These are phyloP conservation scores for Didymella keratinophila DNA, from an alignment of 2,329 filamentous ascomycete species.

Conservation along the genomic window DNA sequence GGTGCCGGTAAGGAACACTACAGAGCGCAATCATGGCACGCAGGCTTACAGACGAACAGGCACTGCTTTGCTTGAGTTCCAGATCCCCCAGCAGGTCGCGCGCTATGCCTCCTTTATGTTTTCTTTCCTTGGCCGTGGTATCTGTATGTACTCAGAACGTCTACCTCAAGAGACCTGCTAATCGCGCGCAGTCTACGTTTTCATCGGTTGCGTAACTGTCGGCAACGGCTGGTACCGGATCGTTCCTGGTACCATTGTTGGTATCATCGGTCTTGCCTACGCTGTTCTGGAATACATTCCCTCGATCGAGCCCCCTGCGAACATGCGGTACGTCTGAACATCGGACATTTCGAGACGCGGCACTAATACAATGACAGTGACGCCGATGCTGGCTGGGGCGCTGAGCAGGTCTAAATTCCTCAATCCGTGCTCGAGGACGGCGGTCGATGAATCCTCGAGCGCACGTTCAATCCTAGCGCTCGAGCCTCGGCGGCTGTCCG, in stretches of 20 bases:
- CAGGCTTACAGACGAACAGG: conserved; percentile 54
- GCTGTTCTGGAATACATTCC: conserved; percentile 60
- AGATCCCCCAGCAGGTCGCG: conserved; percentile 90
- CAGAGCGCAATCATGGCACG: background rate
- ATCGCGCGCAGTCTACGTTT: conserved; percentile 83
- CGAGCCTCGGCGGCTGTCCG: conserved; percentile 12
- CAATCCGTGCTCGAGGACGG: conserved; percentile 30
- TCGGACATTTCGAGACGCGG: too few relatives aligned
- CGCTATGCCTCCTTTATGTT: conserved; percentile 98
- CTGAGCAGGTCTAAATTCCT: conserved; percentile 58
- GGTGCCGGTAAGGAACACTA: conserved; percentile 72
- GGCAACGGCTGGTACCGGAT: conserved; percentile 71
- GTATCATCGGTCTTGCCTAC: conserved; percentile 80
- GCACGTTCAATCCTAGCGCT: conserved; percentile 12
- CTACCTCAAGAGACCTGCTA: conserved; percentile 10
- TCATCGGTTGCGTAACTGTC: conserved; percentile 86
- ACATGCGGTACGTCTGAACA: conserved; percentile 55
- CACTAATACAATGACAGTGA: conserved; percentile 48
- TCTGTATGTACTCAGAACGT: conserved; percentile 72
- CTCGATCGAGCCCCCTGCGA: conserved; percentile 61
- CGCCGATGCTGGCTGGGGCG: conserved; percentile 62
- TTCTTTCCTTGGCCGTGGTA: conserved; percentile 92
- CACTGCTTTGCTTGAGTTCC: conserved; percentile 78
- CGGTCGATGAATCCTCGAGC: conserved; percentile 36
- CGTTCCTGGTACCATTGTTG: conserved; percentile 80